These are phyloP conservation scores for Fusarium sp. DNA, from an alignment of 2,329 filamentous ascomycete genomes.

Conservation along the genomic window DNA sequence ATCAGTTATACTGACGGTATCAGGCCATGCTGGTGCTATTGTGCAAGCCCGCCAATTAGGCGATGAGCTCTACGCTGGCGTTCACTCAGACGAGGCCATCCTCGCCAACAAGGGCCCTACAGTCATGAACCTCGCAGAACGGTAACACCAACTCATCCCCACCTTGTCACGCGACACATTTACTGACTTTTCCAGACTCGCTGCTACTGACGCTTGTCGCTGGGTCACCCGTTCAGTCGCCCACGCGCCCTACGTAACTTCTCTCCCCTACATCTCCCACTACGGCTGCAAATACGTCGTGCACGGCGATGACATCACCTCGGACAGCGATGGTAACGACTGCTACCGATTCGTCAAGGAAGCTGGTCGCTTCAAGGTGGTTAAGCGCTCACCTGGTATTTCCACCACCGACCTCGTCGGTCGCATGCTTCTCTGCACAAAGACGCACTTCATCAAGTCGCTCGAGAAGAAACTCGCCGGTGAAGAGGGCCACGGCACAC, in stretches of 20 bases:
- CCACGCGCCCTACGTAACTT: conserved; percentile 92
- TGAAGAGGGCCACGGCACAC: conserved; percentile 75
- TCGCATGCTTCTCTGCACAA: conserved; percentile 96
- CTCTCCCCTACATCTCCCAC: conserved; percentile 91
- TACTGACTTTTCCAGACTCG: conserved; percentile 64
- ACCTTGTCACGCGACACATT: not conserved
- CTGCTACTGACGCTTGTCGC: conserved; percentile 92
- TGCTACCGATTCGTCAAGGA: conserved; percentile 98
- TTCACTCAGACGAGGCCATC: conserved; percentile 96
- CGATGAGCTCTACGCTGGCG: conserved; percentile 86
- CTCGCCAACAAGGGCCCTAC: conserved; percentile 97
- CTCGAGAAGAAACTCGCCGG: conserved; percentile 75
- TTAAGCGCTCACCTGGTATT: conserved; percentile 95
- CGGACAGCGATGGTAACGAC: conserved; percentile 90
- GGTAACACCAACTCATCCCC: conserved; percentile 56
- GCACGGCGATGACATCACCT: conserved; percentile 97
- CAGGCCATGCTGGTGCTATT: conserved; percentile 95
- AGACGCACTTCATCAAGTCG: conserved; percentile 89
- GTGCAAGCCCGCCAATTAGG: conserved; percentile 94
- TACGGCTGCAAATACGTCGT: conserved; percentile 97
- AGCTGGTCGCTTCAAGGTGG: conserved; percentile 92
- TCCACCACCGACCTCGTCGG: conserved; percentile 98
- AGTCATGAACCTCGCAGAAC: conserved; percentile 93
- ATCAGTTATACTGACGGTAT: not conserved
- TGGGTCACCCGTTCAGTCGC: conserved; percentile 90